Evolutionary conservation across 1,139 yeast species (phyloP), one percentile per base, ranked within the genome.

Genomic region (Arxiozyma bovina): DNA sequence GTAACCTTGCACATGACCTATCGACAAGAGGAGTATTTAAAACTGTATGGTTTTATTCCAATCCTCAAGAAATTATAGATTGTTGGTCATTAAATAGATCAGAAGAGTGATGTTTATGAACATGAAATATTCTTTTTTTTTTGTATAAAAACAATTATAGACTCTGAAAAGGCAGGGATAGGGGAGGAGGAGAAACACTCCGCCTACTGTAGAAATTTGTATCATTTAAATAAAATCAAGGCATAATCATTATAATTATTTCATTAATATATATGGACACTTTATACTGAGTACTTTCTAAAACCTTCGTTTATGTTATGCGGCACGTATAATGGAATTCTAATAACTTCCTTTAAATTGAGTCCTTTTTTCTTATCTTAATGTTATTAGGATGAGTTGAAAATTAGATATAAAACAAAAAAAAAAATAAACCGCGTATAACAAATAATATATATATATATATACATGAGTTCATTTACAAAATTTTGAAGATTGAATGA

Each of bases 11-110:
- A 1, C 40, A 41, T 18, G 50, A 53, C n/a, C 50, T 60, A 12
- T 52, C 56, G 27, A 50, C 54, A 7, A 60, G 58, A 18, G 54
- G 55, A 6, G 50, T 61, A 15, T 57, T 64, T n/a, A 58, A 57
- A 51, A 60, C 62, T 7, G 55, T 63, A 5, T 58, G 60, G 57
- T 65, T 64, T 52, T 56, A 55, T 23, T 58, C 58, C 11, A 59
- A 62, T 42, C 65, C 67, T 2, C 56, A 57, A 3, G 43, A 45
- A 11, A 53, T 64, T 1, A 41, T 62, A 11, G 54, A 60, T 34
- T 47, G 55, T 40, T 63, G 66, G 65, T 52, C 57, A 34, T 12
- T 34, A 34, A 12, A 34, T 12, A 15, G 2, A 15, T n/a, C 40
- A 34, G 40, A 34, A 34, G n/a, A 34, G n/a, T 34, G 40, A 15